phyloP scores from a whole-genome alignment of 2,329 filamentous ascomycete genomes.

The Aspergillus flavus region DNA sequence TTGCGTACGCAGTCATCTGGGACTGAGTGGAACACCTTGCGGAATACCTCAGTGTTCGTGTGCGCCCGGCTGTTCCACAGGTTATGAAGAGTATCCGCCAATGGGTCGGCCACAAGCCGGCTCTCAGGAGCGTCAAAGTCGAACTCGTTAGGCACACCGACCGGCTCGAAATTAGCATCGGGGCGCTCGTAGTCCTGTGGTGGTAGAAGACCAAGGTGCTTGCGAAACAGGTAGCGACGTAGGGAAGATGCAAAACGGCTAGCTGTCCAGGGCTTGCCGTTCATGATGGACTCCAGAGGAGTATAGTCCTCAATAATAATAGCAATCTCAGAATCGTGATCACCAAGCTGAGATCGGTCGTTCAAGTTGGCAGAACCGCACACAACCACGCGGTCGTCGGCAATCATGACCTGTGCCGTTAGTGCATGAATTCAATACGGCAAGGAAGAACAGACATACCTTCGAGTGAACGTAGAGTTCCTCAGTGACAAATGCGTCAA shows the following conservation, averaged over 20 bases:
- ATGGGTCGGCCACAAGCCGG: slow-evolving; percentile 58
- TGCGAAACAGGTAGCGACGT: slow-evolving; percentile 81
- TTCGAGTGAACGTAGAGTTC: slow-evolving; percentile 64
- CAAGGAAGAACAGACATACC: slow-evolving; percentile 35
- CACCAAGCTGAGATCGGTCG: slow-evolving; percentile 82
- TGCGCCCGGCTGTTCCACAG: slow-evolving; percentile 62
- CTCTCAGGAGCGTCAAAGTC: slow-evolving; percentile 56
- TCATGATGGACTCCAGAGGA: slow-evolving; percentile 72
- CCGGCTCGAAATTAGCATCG: slow-evolving; percentile 60
- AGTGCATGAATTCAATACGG: neutral
- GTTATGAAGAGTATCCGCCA: slow-evolving; percentile 57
- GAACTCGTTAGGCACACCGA: slow-evolving; percentile 58
- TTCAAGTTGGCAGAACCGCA: slow-evolving; percentile 91
- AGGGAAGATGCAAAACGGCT: slow-evolving; percentile 82
- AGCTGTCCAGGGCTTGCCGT: slow-evolving; percentile 74
- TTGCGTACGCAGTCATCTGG: slow-evolving; percentile 60
- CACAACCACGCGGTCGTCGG: slow-evolving; percentile 81
- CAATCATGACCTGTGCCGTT: slow-evolving; percentile 63
- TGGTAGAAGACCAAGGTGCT: slow-evolving; percentile 81
- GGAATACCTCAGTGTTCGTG: slow-evolving; percentile 63
- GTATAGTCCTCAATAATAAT: slow-evolving; percentile 87
- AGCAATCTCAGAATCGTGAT: slow-evolving; percentile 87
- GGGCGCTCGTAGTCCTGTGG: slow-evolving; percentile 69
- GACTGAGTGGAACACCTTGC: slow-evolving; percentile 64
- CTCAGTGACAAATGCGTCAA: slow-evolving; percentile 65